Conservation (phyloP, 2,329 filamentous ascomycete genomes). For the Hymenoscyphus albidus region DNA sequence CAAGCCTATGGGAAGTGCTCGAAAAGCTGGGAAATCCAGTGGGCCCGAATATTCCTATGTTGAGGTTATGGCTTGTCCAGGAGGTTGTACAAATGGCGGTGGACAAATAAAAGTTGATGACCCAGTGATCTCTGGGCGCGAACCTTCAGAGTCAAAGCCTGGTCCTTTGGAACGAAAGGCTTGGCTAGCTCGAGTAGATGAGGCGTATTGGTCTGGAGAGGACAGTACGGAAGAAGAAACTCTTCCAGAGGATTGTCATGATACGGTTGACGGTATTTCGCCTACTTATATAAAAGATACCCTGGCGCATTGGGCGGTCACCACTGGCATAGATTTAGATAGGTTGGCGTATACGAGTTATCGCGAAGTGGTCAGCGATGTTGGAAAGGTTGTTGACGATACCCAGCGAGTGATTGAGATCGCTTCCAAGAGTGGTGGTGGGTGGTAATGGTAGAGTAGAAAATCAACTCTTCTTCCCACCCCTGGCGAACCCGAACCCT, state of each 20-base stretch:
- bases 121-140: slow-evolving; percentile 53
- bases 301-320: slow-evolving; percentile 70
- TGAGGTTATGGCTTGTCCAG: slow-evolving; percentile 98
- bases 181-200: slow-evolving; percentile 78
- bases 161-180: slow-evolving; percentile 78
- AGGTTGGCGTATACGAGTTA: slow-evolving; percentile 82
- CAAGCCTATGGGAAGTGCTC: slow-evolving; percentile 53
- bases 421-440: slow-evolving; percentile 85
- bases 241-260: slow-evolving; percentile 31
- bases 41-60: slow-evolving; percentile 80
- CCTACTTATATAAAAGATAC: slow-evolving; percentile 61
- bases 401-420: slow-evolving; percentile 82
- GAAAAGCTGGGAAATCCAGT: slow-evolving; percentile 48
- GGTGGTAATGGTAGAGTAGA: slow-evolving; percentile 63
- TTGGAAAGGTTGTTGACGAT: slow-evolving; percentile 72
- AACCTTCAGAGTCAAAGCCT: slow-evolving; percentile 49
- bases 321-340: slow-evolving; percentile 66
- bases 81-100: slow-evolving; percentile 97
- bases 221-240: slow-evolving; percentile 41
- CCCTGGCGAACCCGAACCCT: slow-evolving; percentile 73
- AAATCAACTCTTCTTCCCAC: slow-evolving; percentile 48
- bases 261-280: slow-evolving; percentile 62
- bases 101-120: slow-evolving; percentile 93
- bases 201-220: slow-evolving; percentile 81
- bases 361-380: slow-evolving; percentile 89